Base-by-base conservation (phyloP, 2,329 filamentous ascomycete genomes). In the Juglanconis juglandina region DNA sequence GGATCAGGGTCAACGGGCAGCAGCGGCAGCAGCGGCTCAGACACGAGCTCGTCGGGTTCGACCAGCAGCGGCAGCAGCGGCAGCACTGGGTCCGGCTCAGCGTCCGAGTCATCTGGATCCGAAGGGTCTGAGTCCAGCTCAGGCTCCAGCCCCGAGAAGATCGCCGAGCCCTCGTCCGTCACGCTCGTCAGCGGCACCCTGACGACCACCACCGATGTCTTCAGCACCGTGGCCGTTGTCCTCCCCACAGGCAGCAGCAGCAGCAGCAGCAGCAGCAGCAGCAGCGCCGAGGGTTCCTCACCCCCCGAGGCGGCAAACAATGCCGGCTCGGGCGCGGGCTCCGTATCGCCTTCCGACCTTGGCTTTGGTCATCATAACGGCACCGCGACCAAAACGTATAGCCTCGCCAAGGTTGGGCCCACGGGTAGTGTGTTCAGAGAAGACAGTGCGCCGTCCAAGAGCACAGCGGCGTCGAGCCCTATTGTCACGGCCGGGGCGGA, bases 401-500 rank as follows among this genome's bases (percentile, higher is more conserved):
- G 61, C 30, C 46, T 63, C n/a, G 35, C 61, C n/a, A 63, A 59
- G 30, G 30, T 58, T 2, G 56, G 41, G 10, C 54, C 61, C 7
- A 60, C 61, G 13, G 24, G 24, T 24, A 24, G 24, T 24, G 24
- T 24, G 24, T 24, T 24, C 24, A 24, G 24, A 24, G 24, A 24
- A 2, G 24, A 2, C 24, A 52, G 51, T 13, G 46, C 35, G 14
- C 24, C 33, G 14, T 41, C 59, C 10, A 44, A 51, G 33, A 56
- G 24, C 5, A 50, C 58, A 11, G 14, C 30, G 1, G 24, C 34
- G 4, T 33, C 42, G 37, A 50, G 35, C 34, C 35, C 51, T 2
- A 44, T 61, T 11, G 61, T 61, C 49, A 63, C 61, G 34, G 61
- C 58, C 30, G 61, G 54, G 7, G 61, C 58, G 24, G 50, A 37